Percentiles rank a stretch among this genome's conserved stretches.
phyloP scores from a whole-genome alignment of 495 filamentous ascomycete genomes.

The Penicillium pancosmium region DNA sequence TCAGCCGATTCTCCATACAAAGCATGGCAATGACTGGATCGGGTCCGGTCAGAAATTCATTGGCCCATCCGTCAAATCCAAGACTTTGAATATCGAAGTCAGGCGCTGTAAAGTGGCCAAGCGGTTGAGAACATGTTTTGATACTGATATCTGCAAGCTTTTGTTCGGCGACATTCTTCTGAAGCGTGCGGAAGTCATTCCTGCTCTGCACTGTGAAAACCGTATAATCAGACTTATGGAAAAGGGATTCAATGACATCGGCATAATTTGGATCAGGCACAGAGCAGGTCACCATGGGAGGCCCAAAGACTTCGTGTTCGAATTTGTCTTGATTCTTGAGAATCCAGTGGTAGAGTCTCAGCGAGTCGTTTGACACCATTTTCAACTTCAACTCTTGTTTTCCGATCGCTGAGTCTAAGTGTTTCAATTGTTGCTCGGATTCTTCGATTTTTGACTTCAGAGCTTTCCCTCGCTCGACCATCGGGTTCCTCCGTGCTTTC shows the following conservation, averaged over 20 bases:
- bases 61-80: conserved; percentile 79
- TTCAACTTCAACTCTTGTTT: conserved; percentile 68
- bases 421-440: conserved; percentile 53
- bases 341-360: conserved; percentile 78
- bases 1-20: conserved; percentile 65
- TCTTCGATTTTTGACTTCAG: conserved; percentile 32
- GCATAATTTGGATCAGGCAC: conserved; percentile 75
- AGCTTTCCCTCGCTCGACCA: conserved; percentile 31
- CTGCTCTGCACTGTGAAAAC: conserved; percentile 76
- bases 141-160: conserved; percentile 68
- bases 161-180: conserved; percentile 47
- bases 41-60: conserved; percentile 78
- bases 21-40: conserved; percentile 86
- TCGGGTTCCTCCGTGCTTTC: conserved; percentile 25
- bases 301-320: conserved; percentile 81
- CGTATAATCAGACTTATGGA: conserved; percentile 64
- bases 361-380: conserved; percentile 59
- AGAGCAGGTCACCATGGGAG: conserved; percentile 79
- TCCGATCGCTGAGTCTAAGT: conserved; percentile 74
- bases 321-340: conserved; percentile 70
- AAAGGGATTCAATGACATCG: conserved; percentile 70
- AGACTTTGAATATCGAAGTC: conserved; percentile 54
- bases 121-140: conserved; percentile 51
- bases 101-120: conserved; percentile 55
- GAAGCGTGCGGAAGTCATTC: conserved; percentile 72